phyloP scores from a whole-genome alignment of 2,329 filamentous ascomycete genomes.

The Paraphaeosphaeria sporulosa region DNA sequence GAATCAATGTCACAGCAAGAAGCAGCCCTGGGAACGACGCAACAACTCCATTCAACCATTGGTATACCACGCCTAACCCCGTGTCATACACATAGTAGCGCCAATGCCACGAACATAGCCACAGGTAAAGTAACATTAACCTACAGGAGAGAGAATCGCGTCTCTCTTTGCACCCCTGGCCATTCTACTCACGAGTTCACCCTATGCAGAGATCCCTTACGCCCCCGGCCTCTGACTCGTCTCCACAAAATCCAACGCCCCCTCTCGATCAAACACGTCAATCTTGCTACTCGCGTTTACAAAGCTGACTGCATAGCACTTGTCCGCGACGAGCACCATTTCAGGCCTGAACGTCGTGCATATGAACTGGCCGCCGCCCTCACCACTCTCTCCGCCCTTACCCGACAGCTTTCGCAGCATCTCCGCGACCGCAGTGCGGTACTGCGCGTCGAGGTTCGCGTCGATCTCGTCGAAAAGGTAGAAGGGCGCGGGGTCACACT shows the following conservation, averaged over 20 bases:
- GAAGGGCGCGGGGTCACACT: constrained; percentile 95
- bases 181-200: no score
- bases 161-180: background rate
- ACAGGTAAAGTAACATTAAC: constrained; percentile 2
- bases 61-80: constrained; percentile 11
- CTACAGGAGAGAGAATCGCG: background rate
- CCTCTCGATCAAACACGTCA: constrained; percentile 85
- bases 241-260: constrained; percentile 93
- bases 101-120: background rate
- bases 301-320: constrained; percentile 96
- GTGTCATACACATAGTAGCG: background rate
- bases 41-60: constrained; percentile 8
- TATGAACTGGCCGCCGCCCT: constrained; percentile 80
- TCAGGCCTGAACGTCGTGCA: constrained; percentile 98
- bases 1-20: background rate
- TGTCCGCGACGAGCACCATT: constrained; percentile 93
- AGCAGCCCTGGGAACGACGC: background rate
- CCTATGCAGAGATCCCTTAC: background rate
- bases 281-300: constrained; percentile 92
- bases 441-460: constrained; percentile 96
- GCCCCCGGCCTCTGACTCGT: constrained; percentile 66
- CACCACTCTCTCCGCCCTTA: constrained; percentile 50
- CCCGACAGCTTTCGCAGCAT: constrained; percentile 71
- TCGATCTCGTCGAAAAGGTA: constrained; percentile 99
- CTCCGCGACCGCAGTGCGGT: constrained; percentile 91